Evolutionary conservation across 371 early-diverging fungal species (phyloP), one percentile per base, ranked within the genome.

Genomic region (Encephalitozoon romaleae): DNA sequence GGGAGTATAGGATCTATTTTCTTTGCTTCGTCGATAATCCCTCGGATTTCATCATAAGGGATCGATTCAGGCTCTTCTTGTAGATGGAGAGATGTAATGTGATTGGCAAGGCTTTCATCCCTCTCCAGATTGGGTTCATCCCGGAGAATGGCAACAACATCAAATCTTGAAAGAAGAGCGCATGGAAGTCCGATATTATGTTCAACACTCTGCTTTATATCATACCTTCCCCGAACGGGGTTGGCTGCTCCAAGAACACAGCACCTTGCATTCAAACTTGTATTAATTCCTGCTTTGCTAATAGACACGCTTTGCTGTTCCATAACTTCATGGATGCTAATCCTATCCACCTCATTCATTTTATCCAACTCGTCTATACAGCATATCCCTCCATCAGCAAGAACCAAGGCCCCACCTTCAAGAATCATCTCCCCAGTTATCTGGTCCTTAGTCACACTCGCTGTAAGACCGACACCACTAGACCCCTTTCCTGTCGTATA

Each of bases 231-330:
- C 74, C 92, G 89, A 63, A 95, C 91, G 5, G 97, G 96, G 83
- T 98, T 97, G 52, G 97, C 96, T 64, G 93, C 91, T 0, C 96
- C 99, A 67, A 98, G 86, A 54, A 99, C 91, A 9, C 95, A 93
- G 32, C 97, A 94, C 76, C 98, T 89, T 5, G 99, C 97, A 86
- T 97, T 99, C 25, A 99, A 86, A 0, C 93, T 94, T 0, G 97
- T 94, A 81, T 97, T 95, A 74, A 99, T 98, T 53, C 99, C 99
- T 23, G 98, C 98, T 87, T 99, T 99, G 72, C 94, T 94, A 2
- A 99, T 93, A 9, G 95, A 94, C 21, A 99, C 93, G 0, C 95
- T 94, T 72, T 99, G 98, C 86, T 99, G 99, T 88, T 99, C 99
- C 98, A 99, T 98, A 41, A 94, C 98, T 89, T 99, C 99, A 86